Evolutionary conservation across 1,284 basidiomycete species (phyloP), one percentile per base, ranked within the genome.

Genomic region (Phellinidium pouzarii): DNA sequence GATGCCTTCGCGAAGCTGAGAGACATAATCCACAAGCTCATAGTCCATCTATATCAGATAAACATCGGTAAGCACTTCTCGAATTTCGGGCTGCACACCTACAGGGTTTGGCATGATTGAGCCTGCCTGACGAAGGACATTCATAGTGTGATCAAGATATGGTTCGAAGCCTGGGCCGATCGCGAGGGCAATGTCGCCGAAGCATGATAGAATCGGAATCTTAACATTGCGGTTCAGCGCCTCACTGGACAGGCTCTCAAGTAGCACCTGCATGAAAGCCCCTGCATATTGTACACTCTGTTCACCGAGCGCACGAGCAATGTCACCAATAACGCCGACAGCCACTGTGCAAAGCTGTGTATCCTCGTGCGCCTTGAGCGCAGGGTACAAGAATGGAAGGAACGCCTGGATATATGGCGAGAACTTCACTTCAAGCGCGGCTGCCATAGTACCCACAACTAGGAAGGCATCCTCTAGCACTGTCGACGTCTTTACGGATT

Each of bases 381-480:
- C 95, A 29, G 88, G 81, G 66, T 90, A 87, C 44, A 99, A 79
- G 76, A 80, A 95, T 1, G 90, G 93, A 44, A 94, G 70, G 77
- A 99, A 96, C 0, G 92, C 88, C 31, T 80, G 74, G 59, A 97
- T 86, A 72, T 98, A 99, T 37, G 91, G 88, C 57, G 82, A 76
- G 68, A 99, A 98, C 55, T 80, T 78, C 48, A 74, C 70, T 65
- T 98, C 95, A 42, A 98, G 81, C 0, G 91, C 93, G 49, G 84
- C 78, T 36, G 88, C 86, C 46, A 96, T 76, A 6, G 93, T 84
- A n/a, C 95, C 95, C 47, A 97, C 85, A 38, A 93, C 89, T 31
- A 97, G 78, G 77, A 99, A 97, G 3, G 93, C 91, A 65, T 99
- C 96, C 66, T 99, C 96, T 34, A 97, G 79, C n/a, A 98, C 82